Evolutionary conservation across 768 basidiomycete species (phyloP), one percentile per base, ranked within the genome.

Genomic region (Guyanaporus albipodus): DNA sequence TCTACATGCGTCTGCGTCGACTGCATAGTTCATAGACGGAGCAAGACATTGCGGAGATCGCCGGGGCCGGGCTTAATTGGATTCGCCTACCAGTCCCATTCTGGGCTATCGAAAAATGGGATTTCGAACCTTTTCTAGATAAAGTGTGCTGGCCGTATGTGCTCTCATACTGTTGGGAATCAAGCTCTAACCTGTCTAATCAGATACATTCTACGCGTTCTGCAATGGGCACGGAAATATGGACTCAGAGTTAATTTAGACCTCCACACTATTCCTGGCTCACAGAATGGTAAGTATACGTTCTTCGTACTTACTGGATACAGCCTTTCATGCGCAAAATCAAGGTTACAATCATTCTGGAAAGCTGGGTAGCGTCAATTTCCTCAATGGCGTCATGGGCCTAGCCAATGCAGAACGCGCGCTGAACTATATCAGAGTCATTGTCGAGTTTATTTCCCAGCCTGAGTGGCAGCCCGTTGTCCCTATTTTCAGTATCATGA

Each of bases 161-260:
- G 8, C 45, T 5, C 15, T 38, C 39, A 27, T 32, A 18, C 38
- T 24, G 15, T 43, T 26, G 48, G 48, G 18, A 22, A 52, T 31
- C 21, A 7, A 39, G 28, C 21, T 18, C 34, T 53, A 21, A 56
- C 46, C 21, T 1, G 21, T 38, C 23, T 42, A 28, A 21, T 29
- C 53, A 83, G 80, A 52, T 91, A 92, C 67, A 80, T 89, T 66
- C 68, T 90, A 17, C 80, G 80, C 34, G 75, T 85, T 21, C 69
- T 94, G 31, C 74, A 72, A 3, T 96, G 92, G 92, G 83, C 82
- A 12, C 74, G 91, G 40, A 94, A 96, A 67, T 94, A 94, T 62
- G 91, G 91, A 1, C 55, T 94, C n/a, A 76, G 91, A 23, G 80
- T 94, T 44, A 80, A 80, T 58, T 70, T 94, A 11, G 92, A 94